phyloP scores from a whole-genome alignment of 805 yeast species.

The Schwanniomyces vanrijiae region DNA sequence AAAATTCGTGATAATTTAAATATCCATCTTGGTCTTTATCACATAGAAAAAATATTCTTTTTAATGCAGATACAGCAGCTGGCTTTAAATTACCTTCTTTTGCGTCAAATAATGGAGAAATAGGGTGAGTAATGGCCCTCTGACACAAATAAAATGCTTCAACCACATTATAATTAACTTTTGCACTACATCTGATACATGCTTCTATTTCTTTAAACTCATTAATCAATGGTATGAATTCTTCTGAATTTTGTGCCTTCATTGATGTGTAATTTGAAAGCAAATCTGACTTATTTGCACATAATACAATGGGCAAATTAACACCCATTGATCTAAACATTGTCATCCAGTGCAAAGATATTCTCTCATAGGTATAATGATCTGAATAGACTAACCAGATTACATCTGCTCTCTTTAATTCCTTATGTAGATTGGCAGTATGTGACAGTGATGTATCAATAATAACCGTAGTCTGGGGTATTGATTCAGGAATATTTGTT shows the following conservation, averaged over 20 bases:
- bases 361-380: slow-evolving; percentile 90
- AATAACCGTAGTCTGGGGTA: slow-evolving; percentile 58
- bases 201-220: slow-evolving; percentile 95
- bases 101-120: slow-evolving; percentile 91
- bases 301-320: slow-evolving; percentile 86
- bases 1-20: slow-evolving; percentile 69
- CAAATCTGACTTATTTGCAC: slow-evolving; percentile 77
- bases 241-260: slow-evolving; percentile 55
- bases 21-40: slow-evolving; percentile 91
- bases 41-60: slow-evolving; percentile 77
- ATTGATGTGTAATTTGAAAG: slow-evolving; percentile 42
- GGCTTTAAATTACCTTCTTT: slow-evolving; percentile 83
- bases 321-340: slow-evolving; percentile 90
- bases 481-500: slow-evolving; percentile 23
- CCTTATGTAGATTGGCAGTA: slow-evolving; percentile 57
- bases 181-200: slow-evolving; percentile 86
- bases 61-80: slow-evolving; percentile 70
- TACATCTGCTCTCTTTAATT: slow-evolving; percentile 82
- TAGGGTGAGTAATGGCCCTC: slow-evolving; percentile 88
- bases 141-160: slow-evolving; percentile 94
- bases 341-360: slow-evolving; percentile 93
- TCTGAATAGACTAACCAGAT: slow-evolving; percentile 94
- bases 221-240: slow-evolving; percentile 78
- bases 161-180: slow-evolving; percentile 77
- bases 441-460: slow-evolving; percentile 81